Base-by-base conservation (phyloP, 306 rosid genomes). In the Crataegus laevigata region DNA sequence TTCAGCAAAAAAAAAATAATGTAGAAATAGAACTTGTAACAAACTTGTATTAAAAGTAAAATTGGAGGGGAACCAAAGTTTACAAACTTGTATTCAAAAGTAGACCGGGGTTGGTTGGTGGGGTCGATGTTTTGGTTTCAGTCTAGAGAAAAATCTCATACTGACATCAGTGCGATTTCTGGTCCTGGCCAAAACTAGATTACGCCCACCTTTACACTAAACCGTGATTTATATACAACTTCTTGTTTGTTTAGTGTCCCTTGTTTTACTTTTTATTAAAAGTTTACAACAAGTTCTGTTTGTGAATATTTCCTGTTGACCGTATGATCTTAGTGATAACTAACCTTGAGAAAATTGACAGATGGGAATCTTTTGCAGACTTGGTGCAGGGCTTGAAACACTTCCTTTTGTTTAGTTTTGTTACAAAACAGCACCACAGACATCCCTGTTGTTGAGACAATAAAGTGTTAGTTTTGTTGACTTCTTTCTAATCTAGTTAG, bases 281-380 rank as follows among this genome's bases (percentile, higher is more conserved):
- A 15, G 8, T 50, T 15, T 5, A 7, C 19, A 47, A 5, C 8
- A 4, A 15, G 21, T 47, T 47, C 18, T 47, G 21, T 50, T 17
- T 50, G 21, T 15, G 54, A 50, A 50, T 17, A 18, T 15, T 50
- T 6, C 21, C 0, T 15, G 21, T 57, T 57, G 13, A 3, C 28
- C 4, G 3, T 57, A 57, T 57, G 8, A 57, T 57, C 11, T 57
- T 17, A 17, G 54, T 50, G 38, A 28, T 43, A 1, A 72, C 88
- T 73, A 62, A 93, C 98, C 98, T 94, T 90, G 77, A 94, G 98
- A 71, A 94, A 94, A 83, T 91, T 81, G 50, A 94, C 93, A 0
- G 96, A 91, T 57, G 96, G 98, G 65, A 86, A 94, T 84, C 89
- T 82, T 84, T 89, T 86, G 93, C 96, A 85, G 59, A 89, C 93